These are phyloP conservation scores for Spergularia bocconei DNA, from an alignment of 148 eudicot genomes.

Conservation along the genomic window DNA sequence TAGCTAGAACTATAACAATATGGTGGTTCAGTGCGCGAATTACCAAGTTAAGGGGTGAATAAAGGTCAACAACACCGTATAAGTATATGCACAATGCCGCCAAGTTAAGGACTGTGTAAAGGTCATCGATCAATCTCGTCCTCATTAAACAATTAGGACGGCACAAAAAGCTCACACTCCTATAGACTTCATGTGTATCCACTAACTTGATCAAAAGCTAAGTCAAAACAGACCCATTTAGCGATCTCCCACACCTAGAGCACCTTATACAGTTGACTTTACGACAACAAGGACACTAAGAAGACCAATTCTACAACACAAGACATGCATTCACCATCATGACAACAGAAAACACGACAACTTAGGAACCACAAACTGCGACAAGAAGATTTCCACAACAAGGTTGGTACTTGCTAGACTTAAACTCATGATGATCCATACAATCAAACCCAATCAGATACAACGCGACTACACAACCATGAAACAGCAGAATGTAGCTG, in stretches of 20 bases:
- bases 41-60: neutral
- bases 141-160: neutral
- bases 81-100: neutral
- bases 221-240: conserved; percentile 9
- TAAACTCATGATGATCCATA: too few species aligned
- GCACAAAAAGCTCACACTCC: neutral
- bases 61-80: neutral
- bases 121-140: conserved; percentile 2
- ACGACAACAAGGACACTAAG: neutral
- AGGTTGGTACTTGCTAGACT: too few species aligned
- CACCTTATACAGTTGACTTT: conserved; percentile 8
- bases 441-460: too few species aligned
- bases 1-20: too few species aligned
- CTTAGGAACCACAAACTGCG: neutral
- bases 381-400: neutral
- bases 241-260: conserved; percentile 8
- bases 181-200: neutral
- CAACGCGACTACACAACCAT: too few species aligned
- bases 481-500: too few species aligned
- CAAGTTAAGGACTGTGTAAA: neutral
- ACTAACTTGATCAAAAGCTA: neutral
- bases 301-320: conserved; percentile 3
- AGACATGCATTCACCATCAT: neutral
- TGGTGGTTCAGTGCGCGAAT: too few species aligned
- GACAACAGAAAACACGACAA: neutral